phyloP scores from a whole-genome alignment of 2,329 filamentous ascomycete genomes.

The Talaromyces marneffei region DNA sequence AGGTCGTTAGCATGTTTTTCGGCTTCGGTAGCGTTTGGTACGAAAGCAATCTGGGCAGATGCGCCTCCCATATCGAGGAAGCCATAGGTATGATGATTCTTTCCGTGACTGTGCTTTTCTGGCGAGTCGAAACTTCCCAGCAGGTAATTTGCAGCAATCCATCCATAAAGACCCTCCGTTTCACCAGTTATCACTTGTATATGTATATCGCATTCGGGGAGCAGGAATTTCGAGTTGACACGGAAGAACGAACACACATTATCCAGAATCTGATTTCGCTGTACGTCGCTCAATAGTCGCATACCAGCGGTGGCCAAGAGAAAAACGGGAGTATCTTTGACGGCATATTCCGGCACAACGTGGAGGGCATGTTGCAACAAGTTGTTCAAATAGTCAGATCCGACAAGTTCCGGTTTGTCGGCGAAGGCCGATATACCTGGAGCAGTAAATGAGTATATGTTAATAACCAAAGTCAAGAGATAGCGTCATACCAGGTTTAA shows the following conservation, averaged over 20 bases:
- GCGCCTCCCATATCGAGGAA: slow-evolving; percentile 98
- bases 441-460: background rate
- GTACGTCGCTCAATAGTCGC: slow-evolving; percentile 68
- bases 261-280: slow-evolving; percentile 67
- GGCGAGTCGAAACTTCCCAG: slow-evolving; percentile 83
- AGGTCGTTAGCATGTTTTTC: slow-evolving; percentile 84
- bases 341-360: slow-evolving; percentile 68
- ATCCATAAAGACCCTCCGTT: slow-evolving; percentile 92
- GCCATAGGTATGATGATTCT: slow-evolving; percentile 88
- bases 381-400: slow-evolving; percentile 70
- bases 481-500: slow-evolving; percentile 62
- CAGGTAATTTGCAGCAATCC: slow-evolving; percentile 95
- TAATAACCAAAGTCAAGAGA: background rate
- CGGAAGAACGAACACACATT: slow-evolving; percentile 79
- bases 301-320: slow-evolving; percentile 94
- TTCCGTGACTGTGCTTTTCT: slow-evolving; percentile 69
- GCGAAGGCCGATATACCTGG: slow-evolving; percentile 79
- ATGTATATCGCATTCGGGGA: slow-evolving; percentile 85
- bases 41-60: slow-evolving; percentile 96
- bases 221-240: slow-evolving; percentile 68
- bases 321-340: slow-evolving; percentile 83
- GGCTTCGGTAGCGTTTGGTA: slow-evolving; percentile 85
- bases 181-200: slow-evolving; percentile 93
- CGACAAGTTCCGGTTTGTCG: slow-evolving; percentile 67
- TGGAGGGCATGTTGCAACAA: slow-evolving; percentile 77